Conservation (phyloP, 768 basidiomycete genomes). For the Rhodotorula toruloides region DNA sequence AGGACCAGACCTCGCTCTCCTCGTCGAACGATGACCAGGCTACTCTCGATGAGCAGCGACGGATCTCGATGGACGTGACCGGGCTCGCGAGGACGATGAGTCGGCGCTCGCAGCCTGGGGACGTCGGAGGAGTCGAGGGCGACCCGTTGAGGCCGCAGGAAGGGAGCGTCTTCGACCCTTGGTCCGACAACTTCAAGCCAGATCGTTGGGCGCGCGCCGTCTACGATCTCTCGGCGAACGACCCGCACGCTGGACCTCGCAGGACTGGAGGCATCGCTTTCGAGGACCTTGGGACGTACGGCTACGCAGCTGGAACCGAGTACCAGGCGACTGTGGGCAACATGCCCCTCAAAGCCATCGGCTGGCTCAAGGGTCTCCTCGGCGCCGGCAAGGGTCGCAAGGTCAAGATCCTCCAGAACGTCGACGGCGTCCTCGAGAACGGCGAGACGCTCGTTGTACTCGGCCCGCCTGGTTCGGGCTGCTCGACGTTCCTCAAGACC, state of each 20-base stretch:
- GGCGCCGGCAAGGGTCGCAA: conserved; percentile 58
- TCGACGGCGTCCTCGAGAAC: conserved; percentile 45
- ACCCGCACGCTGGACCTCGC: conserved; percentile 1
- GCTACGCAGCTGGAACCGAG: conserved; percentile 13
- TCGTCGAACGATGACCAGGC: neutral
- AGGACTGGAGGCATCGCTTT: conserved; percentile 21
- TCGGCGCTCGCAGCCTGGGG: conserved; percentile 3
- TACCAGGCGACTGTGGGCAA: conserved; percentile 13
- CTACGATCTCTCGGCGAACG: neutral
- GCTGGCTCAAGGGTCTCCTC: conserved; percentile 48
- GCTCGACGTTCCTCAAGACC: conserved; percentile 54
- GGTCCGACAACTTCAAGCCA: neutral
- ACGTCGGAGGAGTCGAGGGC: neutral
- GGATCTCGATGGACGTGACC: neutral
- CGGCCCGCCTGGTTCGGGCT: conserved; percentile 46
- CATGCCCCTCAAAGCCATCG: conserved; percentile 12
- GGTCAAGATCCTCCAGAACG: conserved; percentile 46
- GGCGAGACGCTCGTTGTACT: conserved; percentile 68
- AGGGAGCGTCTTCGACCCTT: neutral
- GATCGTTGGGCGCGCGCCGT: neutral
- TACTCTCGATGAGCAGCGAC: neutral
- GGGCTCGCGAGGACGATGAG: neutral
- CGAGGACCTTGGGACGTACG: conserved; percentile 21
- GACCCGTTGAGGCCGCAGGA: conserved; percentile 2
- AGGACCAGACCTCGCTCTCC: neutral